Conservation (phyloP, 2,329 filamentous ascomycete genomes). For the Xylaria hypoxylon region DNA sequence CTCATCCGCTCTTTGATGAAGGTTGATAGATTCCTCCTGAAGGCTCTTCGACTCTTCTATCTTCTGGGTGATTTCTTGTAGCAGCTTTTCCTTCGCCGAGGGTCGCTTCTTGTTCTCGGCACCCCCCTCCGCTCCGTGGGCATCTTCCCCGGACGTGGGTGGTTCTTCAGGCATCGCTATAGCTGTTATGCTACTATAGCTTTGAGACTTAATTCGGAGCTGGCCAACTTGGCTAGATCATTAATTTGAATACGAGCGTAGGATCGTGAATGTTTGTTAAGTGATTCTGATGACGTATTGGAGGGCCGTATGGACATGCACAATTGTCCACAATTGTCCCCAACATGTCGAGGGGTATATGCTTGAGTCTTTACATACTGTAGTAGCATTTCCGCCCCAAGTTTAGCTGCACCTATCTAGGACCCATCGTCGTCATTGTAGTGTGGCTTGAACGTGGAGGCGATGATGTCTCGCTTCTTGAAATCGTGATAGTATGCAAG, state of each 20-base stretch:
- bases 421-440: slow-evolving; percentile 22
- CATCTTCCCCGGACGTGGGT: slow-evolving; percentile 1
- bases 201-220: neutral
- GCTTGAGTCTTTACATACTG: slow-evolving; percentile 4
- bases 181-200: neutral
- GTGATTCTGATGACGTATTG: slow-evolving; percentile 19
- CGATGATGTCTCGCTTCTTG: slow-evolving; percentile 4
- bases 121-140: slow-evolving; percentile 25
- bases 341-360: slow-evolving; percentile 11
- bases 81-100: slow-evolving; percentile 49
- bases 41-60: slow-evolving; percentile 50
- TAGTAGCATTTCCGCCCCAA: neutral
- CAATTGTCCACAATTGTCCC: neutral
- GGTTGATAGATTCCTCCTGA: slow-evolving; percentile 46
- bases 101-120: slow-evolving; percentile 38
- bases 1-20: slow-evolving; percentile 48
- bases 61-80: slow-evolving; percentile 48
- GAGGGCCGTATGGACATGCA: neutral
- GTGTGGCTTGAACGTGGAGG: slow-evolving; percentile 22
- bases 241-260: neutral
- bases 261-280: neutral
- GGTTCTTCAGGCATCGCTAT: slow-evolving; percentile 25
- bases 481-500: slow-evolving; percentile 3
- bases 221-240: neutral
- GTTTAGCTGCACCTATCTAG: neutral